Evolutionary conservation across 1,139 yeast genomes (phyloP).

Genomic region (Taiozyma sp.): DNA sequence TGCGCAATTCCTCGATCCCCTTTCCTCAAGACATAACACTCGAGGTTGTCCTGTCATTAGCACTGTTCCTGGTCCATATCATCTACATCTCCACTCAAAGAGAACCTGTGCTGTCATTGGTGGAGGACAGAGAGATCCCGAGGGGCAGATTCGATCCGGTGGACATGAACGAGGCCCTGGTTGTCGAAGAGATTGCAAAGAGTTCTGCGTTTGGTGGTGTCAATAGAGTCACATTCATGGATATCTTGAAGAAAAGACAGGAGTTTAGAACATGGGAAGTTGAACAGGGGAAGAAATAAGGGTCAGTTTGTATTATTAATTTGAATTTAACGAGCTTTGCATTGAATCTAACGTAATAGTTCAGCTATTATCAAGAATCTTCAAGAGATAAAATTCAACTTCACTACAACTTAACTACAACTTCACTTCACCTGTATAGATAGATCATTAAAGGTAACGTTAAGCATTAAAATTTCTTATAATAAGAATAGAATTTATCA

Average conservation of each 20-base stretch:
- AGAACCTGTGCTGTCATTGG: constrained; percentile 5
- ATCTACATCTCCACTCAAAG: constrained; percentile 1
- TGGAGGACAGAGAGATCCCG: background rate
- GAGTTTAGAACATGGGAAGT: constrained; percentile 35
- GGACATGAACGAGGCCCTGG: constrained; percentile 40
- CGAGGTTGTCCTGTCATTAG: constrained; percentile 4
- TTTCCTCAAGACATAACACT: constrained; percentile 8
- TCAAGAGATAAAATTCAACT: too few species aligned
- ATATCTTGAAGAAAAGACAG: constrained; percentile 36
- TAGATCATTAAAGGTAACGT: background rate
- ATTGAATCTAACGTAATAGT: too few species aligned
- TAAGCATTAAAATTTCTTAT: constrained; percentile 25
- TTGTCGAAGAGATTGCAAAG: constrained; percentile 38
- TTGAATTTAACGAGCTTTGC: too few species aligned
- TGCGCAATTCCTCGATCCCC: background rate
- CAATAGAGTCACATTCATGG: constrained; percentile 39
- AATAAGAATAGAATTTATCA: constrained; percentile 27
- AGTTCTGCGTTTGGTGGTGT: constrained; percentile 38
- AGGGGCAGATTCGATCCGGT: constrained; percentile 21
- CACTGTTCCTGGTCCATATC: constrained; percentile 3
- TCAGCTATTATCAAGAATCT: too few species aligned
- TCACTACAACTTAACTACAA: too few species aligned
- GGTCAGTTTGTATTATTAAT: too few species aligned
- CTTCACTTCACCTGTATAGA: background rate
- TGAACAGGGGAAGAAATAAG: background rate